Conservation (phyloP, 805 yeast genomes). For the Myxozyma vanderwaltii region DNA sequence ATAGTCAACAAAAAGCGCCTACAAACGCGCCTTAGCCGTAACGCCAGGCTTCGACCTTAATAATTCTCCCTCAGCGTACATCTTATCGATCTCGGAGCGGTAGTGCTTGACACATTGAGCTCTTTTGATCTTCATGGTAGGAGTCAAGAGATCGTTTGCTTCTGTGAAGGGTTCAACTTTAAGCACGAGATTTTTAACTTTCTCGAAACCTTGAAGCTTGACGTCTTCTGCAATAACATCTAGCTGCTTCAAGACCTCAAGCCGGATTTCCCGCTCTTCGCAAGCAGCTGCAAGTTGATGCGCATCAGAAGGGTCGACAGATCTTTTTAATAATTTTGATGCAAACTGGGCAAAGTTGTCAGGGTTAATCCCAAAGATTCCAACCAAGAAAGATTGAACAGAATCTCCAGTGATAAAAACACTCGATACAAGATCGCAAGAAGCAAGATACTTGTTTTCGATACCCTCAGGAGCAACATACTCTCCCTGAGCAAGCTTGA, state of each 20-base stretch:
- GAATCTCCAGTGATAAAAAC: slow-evolving; percentile 68
- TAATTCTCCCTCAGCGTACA: slow-evolving; percentile 54
- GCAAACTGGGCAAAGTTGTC: slow-evolving; percentile 45
- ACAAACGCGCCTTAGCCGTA: slow-evolving; percentile 1
- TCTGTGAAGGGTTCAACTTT: slow-evolving; percentile 62
- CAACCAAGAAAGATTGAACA: slow-evolving; percentile 57
- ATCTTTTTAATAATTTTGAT: slow-evolving; percentile 31
- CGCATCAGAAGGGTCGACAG: slow-evolving; percentile 38
- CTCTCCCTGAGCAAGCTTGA: slow-evolving; percentile 66
- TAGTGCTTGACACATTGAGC: slow-evolving; percentile 52
- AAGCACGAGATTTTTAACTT: slow-evolving; percentile 55
- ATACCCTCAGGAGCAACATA: slow-evolving; percentile 77
- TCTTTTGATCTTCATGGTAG: slow-evolving; percentile 63
- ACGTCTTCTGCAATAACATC: slow-evolving; percentile 44
- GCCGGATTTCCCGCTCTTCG: slow-evolving; percentile 46
- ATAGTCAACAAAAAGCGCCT: background rate
- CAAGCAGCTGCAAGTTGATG: slow-evolving; percentile 40
- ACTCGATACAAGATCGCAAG: slow-evolving; percentile 56
- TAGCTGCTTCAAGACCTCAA: slow-evolving; percentile 45
- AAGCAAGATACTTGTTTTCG: slow-evolving; percentile 62
- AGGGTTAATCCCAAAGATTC: slow-evolving; percentile 62
- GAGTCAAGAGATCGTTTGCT: slow-evolving; percentile 65
- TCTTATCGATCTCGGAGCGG: slow-evolving; percentile 44
- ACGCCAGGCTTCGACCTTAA: slow-evolving; percentile 8
- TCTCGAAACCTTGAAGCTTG: slow-evolving; percentile 63